Evolutionary conservation across 495 filamentous ascomycete species (phyloP).

Genomic region (Penicillium bovifimosum): DNA sequence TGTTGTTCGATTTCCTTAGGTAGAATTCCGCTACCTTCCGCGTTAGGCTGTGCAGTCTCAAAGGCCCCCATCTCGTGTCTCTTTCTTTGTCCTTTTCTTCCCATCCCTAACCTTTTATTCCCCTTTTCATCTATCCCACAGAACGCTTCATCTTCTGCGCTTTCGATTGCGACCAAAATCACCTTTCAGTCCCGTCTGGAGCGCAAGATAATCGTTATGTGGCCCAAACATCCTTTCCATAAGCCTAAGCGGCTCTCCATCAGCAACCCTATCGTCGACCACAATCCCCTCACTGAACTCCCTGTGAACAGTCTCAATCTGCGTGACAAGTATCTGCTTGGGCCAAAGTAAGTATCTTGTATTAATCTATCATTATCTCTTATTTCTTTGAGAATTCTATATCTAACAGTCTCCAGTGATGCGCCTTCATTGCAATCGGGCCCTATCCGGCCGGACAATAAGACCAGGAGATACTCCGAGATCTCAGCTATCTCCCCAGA

Average conservation of each 20-base stretch:
- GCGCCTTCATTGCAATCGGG: neutral
- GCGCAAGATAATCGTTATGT: constrained; percentile 32
- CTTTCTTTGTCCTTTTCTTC: neutral
- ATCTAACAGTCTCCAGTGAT: constrained; percentile 3
- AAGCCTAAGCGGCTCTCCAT: constrained; percentile 39
- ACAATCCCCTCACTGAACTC: constrained; percentile 32
- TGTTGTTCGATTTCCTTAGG: neutral
- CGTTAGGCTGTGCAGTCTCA: neutral
- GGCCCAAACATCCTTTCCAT: constrained; percentile 37
- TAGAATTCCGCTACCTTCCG: neutral
- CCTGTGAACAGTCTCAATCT: constrained; percentile 6
- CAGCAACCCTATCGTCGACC: constrained; percentile 41
- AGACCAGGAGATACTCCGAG: constrained; percentile 15
- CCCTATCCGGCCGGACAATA: neutral
- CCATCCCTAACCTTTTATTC: neutral
- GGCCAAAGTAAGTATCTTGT: constrained; percentile 34
- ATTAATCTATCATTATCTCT: neutral
- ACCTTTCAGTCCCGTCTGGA: neutral
- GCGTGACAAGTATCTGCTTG: constrained; percentile 32
- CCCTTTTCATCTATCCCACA: neutral
- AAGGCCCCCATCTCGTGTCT: neutral
- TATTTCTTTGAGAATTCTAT: neutral
- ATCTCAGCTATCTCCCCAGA: constrained; percentile 43
- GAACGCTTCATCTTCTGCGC: neutral
- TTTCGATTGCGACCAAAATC: constrained; percentile 2